A percentile compares a stretch with the other conserved stretches of the same genome.
phyloP scores from a whole-genome alignment of 176 grass and related monocot species.

The Lolium perenne region DNA sequence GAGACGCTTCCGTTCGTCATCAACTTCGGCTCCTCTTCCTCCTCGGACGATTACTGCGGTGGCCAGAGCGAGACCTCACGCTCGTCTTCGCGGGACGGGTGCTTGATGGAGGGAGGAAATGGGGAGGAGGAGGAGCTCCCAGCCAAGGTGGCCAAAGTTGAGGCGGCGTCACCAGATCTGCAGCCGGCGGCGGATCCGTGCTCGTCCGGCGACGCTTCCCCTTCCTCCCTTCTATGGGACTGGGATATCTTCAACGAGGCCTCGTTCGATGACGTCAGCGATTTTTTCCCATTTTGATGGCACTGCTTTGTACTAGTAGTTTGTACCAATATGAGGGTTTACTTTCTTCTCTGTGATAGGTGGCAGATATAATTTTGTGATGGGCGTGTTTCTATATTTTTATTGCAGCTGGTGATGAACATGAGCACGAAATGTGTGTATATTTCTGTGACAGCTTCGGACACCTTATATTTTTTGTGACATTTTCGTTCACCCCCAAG shows the following conservation, averaged over 20 bases:
- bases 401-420: conserved; percentile 7
- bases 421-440: not conserved
- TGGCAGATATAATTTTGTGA: not conserved
- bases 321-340: conserved; percentile 6
- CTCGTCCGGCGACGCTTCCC: not conserved
- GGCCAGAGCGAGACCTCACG: not conserved
- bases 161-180: not conserved
- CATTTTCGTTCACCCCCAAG: not conserved
- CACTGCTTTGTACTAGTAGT: not conserved
- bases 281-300: not conserved
- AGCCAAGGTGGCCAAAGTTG: not conserved
- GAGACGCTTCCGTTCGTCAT: conserved; percentile 23
- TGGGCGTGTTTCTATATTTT: not conserved
- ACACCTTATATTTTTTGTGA: not conserved
- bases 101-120: not conserved
- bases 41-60: not conserved
- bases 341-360: not conserved
- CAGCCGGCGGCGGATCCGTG: not conserved
- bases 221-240: not conserved
- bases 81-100: not conserved
- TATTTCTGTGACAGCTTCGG: no score
- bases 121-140: not conserved
- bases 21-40: conserved; percentile 37
- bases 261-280: conserved; percentile 11
- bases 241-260: conserved; percentile 16